Percentiles rank a stretch among this genome's conserved stretches.
Evolutionary conservation across 768 basidiomycete genomes (phyloP).

Genomic region (Tylopilus vinaceipallidus): DNA sequence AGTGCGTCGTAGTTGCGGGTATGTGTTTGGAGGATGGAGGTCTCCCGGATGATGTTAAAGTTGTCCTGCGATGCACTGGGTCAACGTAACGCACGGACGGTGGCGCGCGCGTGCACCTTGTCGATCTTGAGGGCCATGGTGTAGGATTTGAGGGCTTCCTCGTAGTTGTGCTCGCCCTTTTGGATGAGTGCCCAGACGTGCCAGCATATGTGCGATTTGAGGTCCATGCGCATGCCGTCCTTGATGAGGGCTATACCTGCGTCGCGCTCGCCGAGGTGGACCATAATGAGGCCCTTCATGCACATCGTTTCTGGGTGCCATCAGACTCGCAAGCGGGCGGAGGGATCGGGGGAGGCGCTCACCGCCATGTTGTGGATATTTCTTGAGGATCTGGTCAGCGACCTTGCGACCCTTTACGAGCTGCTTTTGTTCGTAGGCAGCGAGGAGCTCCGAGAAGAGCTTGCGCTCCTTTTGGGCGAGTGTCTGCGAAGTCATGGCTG

Average conservation of each 20-base stretch:
- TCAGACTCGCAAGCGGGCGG: background rate
- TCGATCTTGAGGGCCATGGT: constrained; percentile 86
- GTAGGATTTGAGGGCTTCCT: constrained; percentile 92
- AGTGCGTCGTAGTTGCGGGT: constrained; percentile 76
- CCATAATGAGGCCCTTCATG: constrained; percentile 91
- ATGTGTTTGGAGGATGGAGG: constrained; percentile 86
- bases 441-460: constrained; percentile 84
- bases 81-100: background rate
- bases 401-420: constrained; percentile 88
- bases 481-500: constrained; percentile 23
- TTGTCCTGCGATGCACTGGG: constrained; percentile 63
- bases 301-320: constrained; percentile 79
- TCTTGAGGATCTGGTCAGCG: constrained; percentile 92
- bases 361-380: constrained; percentile 96
- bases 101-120: constrained; percentile 53
- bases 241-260: constrained; percentile 82
- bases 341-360: constrained; percentile 19
- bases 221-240: constrained; percentile 77
- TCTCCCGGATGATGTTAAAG: constrained; percentile 88
- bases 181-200: constrained; percentile 96
- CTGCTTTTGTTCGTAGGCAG: constrained; percentile 84
- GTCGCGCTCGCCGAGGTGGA: constrained; percentile 75
- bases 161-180: constrained; percentile 92
- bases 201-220: constrained; percentile 94
- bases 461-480: constrained; percentile 81